Evolutionary conservation across 176 grass and related monocot species (phyloP).

Genomic region (Themeda triandra): DNA sequence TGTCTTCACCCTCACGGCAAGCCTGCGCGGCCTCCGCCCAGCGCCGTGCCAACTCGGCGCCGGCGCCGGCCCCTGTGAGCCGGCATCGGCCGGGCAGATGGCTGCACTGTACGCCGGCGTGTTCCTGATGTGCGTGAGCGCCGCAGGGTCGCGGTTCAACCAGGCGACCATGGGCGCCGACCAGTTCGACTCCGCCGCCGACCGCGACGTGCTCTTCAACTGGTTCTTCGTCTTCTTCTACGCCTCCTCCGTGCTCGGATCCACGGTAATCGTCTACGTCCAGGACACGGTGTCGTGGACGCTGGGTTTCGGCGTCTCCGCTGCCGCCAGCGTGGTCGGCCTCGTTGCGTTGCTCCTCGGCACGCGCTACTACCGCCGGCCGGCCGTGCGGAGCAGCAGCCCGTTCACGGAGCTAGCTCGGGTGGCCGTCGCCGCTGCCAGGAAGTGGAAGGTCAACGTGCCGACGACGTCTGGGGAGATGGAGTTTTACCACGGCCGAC

Average conservation of each 20-base stretch:
- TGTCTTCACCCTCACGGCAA: constrained; percentile 62
- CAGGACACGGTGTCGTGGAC: constrained; percentile 64
- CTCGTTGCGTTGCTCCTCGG: constrained; percentile 51
- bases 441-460: constrained; percentile 41
- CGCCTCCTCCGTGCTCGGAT: constrained; percentile 37
- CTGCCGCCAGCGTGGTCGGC: constrained; percentile 20
- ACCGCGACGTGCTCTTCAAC: constrained; percentile 67
- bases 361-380: constrained; percentile 40
- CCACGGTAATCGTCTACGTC: constrained; percentile 63
- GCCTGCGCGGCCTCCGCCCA: constrained; percentile 30
- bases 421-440: constrained; percentile 48
- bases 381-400: constrained; percentile 49
- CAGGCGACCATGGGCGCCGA: constrained; percentile 66
- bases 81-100: constrained; percentile 38
- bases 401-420: constrained; percentile 60
- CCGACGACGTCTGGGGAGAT: neutral
- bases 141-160: constrained; percentile 66
- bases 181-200: constrained; percentile 60
- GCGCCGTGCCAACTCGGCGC: constrained; percentile 12
- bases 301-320: constrained; percentile 42
- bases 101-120: constrained; percentile 45
- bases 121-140: constrained; percentile 45
- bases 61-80: constrained; percentile 19
- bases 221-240: constrained; percentile 80
- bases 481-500: constrained; percentile 40